phyloP scores from a whole-genome alignment of 495 filamentous ascomycete species.

The Daldinia vernicosa region DNA sequence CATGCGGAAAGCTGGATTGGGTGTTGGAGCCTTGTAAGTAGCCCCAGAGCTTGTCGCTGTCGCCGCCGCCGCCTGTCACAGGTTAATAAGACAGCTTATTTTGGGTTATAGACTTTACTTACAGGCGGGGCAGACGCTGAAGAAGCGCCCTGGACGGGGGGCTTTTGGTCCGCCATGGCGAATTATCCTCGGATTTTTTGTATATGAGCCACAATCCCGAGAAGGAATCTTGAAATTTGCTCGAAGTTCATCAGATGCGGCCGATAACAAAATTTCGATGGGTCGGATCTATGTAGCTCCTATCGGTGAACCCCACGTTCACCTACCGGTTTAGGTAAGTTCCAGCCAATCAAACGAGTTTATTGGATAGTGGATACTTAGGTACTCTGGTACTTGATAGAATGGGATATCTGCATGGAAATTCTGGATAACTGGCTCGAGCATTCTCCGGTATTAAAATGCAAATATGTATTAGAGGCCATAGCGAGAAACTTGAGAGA shows the following conservation, averaged over 20 bases:
- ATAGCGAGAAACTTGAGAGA: background rate
- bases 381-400: background rate
- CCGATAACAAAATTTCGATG: slow-evolving; percentile 38
- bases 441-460: background rate
- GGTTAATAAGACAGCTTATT: slow-evolving; percentile 10
- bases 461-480: background rate
- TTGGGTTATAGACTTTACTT: background rate
- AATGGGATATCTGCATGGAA: background rate
- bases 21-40: slow-evolving; percentile 58
- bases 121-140: slow-evolving; percentile 20
- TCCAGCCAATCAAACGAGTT: slow-evolving; percentile 15
- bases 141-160: slow-evolving; percentile 24
- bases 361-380: background rate
- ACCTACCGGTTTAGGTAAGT: slow-evolving; percentile 19
- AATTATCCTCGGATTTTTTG: slow-evolving; percentile 6
- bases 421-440: background rate
- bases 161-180: slow-evolving; percentile 34
- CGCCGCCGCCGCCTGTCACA: slow-evolving; percentile 11
- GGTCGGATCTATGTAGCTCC: slow-evolving; percentile 41
- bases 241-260: slow-evolving; percentile 4
- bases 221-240: slow-evolving; percentile 1
- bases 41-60: slow-evolving; percentile 44
- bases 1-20: slow-evolving; percentile 77
- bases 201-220: background rate
- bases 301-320: slow-evolving; percentile 25